phyloP scores from a whole-genome alignment of 805 yeast genomes.

The Saccharomycopsis guyanensis region DNA sequence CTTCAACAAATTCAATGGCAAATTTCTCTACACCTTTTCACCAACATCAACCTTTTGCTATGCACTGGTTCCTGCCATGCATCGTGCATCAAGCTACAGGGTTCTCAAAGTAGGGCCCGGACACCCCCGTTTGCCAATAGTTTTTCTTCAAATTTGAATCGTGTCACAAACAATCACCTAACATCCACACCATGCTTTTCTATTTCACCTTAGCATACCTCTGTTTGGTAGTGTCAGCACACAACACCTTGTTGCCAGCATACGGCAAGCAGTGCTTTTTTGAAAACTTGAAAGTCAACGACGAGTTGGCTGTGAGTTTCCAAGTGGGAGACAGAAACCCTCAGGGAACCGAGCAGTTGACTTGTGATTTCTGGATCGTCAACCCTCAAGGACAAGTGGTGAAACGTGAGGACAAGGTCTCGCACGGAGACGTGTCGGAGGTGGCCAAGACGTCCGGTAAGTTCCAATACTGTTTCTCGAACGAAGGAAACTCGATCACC shows the following conservation, averaged over 20 bases:
- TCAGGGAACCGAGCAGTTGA: conserved; percentile 55
- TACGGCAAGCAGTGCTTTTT: conserved; percentile 83
- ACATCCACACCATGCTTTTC: neutral
- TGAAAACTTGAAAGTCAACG: conserved; percentile 74
- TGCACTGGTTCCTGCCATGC: no score
- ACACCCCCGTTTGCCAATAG: no score
- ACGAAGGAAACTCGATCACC: conserved; percentile 62
- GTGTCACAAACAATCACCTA: neutral
- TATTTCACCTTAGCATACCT: conserved; percentile 6
- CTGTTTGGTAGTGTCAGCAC: conserved; percentile 39
- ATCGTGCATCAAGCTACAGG: no score
- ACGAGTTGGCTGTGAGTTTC: conserved; percentile 79
- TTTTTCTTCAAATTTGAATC: neutral
- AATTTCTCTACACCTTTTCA: no score
- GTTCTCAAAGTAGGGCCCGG: no score
- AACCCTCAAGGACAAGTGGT: conserved; percentile 45
- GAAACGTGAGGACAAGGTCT: conserved; percentile 43
- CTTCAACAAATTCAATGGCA: no score
- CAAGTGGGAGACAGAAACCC: conserved; percentile 91
- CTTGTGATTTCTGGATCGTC: conserved; percentile 56
- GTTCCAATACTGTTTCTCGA: conserved; percentile 84
- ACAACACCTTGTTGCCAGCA: conserved; percentile 76
- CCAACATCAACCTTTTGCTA: no score
- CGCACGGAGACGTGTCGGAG: conserved; percentile 75
- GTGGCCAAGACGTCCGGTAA: conserved; percentile 64